Percentiles rank a stretch among this genome's conserved stretches.
phyloP scores from a whole-genome alignment of 352 stramenopile genomes.

The Globisporangium irregulare region DNA sequence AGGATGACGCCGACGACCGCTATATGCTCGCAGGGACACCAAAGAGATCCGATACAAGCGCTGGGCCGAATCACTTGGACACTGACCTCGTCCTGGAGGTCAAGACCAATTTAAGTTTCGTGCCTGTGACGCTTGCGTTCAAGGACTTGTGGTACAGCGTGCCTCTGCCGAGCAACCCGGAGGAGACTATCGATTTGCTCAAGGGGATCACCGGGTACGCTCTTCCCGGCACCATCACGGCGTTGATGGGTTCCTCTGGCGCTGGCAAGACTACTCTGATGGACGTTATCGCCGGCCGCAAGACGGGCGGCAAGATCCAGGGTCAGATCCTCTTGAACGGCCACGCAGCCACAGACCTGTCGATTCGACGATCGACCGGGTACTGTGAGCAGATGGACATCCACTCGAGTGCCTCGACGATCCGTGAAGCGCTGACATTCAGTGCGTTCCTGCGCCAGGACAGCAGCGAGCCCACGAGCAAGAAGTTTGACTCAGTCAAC shows the following conservation, averaged over 20 bases:
- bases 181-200: no score
- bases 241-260: constrained; percentile 35
- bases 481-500: constrained; percentile 20
- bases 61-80: constrained; percentile 20
- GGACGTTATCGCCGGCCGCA: constrained; percentile 85
- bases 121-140: no score
- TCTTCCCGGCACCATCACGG: constrained; percentile 25
- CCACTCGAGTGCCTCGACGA: background rate
- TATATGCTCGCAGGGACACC: background rate
- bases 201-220: constrained; percentile 8
- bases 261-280: constrained; percentile 86
- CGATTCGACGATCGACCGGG: background rate
- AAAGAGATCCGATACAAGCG: background rate
- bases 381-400: background rate
- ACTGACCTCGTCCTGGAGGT: background rate
- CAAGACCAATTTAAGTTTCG: no score
- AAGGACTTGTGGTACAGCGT: no score
- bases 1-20: background rate
- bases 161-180: no score
- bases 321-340: constrained; percentile 77
- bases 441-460: constrained; percentile 57
- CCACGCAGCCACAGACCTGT: background rate
- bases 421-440: constrained; percentile 29
- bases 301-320: constrained; percentile 60
- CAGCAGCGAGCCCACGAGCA: constrained; percentile 13